phyloP scores from a whole-genome alignment of 108 stramenopile species.

The Epithemia pelagica region DNA sequence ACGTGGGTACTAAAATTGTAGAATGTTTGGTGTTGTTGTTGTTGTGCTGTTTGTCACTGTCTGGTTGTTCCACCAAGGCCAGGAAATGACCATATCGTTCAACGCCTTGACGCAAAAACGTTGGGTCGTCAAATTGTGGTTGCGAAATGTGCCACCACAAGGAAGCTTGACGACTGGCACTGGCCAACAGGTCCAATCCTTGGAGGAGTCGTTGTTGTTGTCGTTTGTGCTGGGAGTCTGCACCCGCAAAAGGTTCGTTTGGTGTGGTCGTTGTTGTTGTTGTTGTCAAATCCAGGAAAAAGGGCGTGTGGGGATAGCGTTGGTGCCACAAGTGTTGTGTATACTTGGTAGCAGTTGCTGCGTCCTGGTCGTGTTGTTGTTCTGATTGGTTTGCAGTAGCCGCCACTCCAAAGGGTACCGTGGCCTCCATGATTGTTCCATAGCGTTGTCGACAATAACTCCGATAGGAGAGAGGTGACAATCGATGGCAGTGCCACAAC shows the following conservation, averaged over 20 bases:
- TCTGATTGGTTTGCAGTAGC: too few relatives aligned
- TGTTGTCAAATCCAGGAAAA: too few relatives aligned
- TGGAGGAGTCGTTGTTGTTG: too few relatives aligned
- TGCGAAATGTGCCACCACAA: constrained; percentile 56
- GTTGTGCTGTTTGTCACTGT: not conserved
- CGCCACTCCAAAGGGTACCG: not conserved
- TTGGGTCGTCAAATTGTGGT: constrained; percentile 15
- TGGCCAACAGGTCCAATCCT: constrained; percentile 34
- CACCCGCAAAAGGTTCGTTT: too few relatives aligned
- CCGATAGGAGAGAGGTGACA: constrained; percentile 33
- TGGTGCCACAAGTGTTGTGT: too few relatives aligned
- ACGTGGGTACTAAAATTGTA: constrained; percentile 37
- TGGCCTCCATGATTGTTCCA: not conserved
- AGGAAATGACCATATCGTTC: constrained; percentile 18
- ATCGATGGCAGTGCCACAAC: constrained; percentile 64
- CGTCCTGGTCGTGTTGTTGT: too few relatives aligned
- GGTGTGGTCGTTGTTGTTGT: too few relatives aligned
- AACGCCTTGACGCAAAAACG: constrained; percentile 34
- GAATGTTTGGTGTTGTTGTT: not conserved
- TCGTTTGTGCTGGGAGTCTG: too few relatives aligned
- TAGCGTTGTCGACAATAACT: constrained; percentile 17
- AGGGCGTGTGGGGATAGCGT: too few relatives aligned
- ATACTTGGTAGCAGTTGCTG: too few relatives aligned
- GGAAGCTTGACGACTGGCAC: constrained; percentile 27
- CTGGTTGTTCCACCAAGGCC: not conserved